Evolutionary conservation across 768 basidiomycete genomes (phyloP), one percentile per base, ranked within the genome.

Genomic region (Megacollybia marginata): DNA sequence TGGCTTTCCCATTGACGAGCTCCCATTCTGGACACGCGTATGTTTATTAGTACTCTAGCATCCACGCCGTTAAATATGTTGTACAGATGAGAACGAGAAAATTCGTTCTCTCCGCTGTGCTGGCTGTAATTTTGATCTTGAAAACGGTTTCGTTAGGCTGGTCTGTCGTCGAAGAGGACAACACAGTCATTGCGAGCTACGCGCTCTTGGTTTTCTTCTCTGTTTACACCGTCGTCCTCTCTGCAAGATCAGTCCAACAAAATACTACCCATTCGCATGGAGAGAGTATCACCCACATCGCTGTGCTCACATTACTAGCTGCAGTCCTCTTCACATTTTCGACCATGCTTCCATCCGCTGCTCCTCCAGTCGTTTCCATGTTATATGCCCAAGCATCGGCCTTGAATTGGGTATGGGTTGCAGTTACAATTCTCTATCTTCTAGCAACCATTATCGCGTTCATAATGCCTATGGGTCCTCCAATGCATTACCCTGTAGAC

Each of bases 381-480:
- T 50, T 51, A 31, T 55, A 54, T 42, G 54, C 53, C 16, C 61
- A 55, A 2, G 55, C 5, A 15, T 23, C 54, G 34, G 16, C 56
- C 44, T 48, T 66, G 32, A 45, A 56, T 53, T 55, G 62, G 54
- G 58, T 84, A 5, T 85, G 82, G 80, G 79, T 80, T 48, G 62
- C 72, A 2, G 67, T 73, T 9, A 58, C 85, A 13, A 69, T 57
- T 5, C 59, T 85, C 16, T 85, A 83, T 55, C 60, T 65, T 20
- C 34, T 78, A 15, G 66, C 73, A 2, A 69, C 68, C 49, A 50
- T 68, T 33, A 44, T 68, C 9, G 63, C 64, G 8, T 64, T 71
- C 36, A 71, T 83, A n/a, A 84, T 82, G 1, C 86, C 85, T 2
- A 70, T 76, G 34, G 92, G 92, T 0, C 93, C 93, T 0, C 67